phyloP scores from a whole-genome alignment of 306 rosid genomes.

The cucumber (Cucumis sativus) region Cucumber_9930_V3 NC_026657.2:35087001-35087500 shows the following conservation, averaged over 20 bases:
- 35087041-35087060: too few species aligned
- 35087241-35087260: not conserved
- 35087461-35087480: not conserved
- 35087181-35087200: slow-evolving; percentile 22
- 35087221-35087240: slow-evolving; percentile 2
- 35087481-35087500: slow-evolving; percentile 11
- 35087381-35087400: slow-evolving; percentile 36
- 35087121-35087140: not conserved
- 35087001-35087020: not conserved
- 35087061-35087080: not conserved
- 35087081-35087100: not conserved
- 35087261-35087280: slow-evolving; percentile 5
- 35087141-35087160: slow-evolving; percentile 11
- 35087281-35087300: not conserved
- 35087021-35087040: not conserved
- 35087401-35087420: slow-evolving; percentile 23
- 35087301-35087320: slow-evolving; percentile 8
- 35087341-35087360: slow-evolving; percentile 9
- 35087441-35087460: slow-evolving; percentile 13
- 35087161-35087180: slow-evolving; percentile 73
- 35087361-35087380: slow-evolving; percentile 16
- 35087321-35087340: not conserved
- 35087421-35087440: slow-evolving; percentile 23
- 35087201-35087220: slow-evolving; percentile 2
- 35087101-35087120: not conserved